These are phyloP conservation scores for Lichtheimia ornata DNA, from an alignment of 371 early-diverging fungal species.

Conservation along the genomic window DNA sequence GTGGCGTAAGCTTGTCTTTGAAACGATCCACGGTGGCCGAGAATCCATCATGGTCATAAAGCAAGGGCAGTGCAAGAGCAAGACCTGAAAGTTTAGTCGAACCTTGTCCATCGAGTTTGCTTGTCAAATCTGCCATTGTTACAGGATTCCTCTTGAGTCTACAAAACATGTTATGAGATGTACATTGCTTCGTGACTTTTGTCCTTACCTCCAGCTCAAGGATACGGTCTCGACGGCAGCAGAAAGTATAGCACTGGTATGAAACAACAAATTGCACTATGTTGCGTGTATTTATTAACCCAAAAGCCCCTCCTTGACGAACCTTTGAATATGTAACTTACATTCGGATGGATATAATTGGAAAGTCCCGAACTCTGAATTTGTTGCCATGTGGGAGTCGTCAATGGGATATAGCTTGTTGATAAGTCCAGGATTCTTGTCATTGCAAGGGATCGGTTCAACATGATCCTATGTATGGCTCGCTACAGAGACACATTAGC, in stretches of 20 bases:
- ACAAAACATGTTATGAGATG: neutral
- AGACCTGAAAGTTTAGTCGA: slow-evolving; percentile 48
- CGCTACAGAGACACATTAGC: slow-evolving; percentile 20
- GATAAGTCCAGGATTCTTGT: slow-evolving; percentile 50
- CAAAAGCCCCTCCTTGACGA: neutral
- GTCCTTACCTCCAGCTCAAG: slow-evolving; percentile 50
- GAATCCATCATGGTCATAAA: slow-evolving; percentile 30
- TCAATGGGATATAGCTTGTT: slow-evolving; percentile 61
- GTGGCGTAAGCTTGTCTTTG: slow-evolving; percentile 11
- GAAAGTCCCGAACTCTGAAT: slow-evolving; percentile 26
- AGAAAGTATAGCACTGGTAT: slow-evolving; percentile 68
- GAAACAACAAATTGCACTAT: slow-evolving; percentile 53
- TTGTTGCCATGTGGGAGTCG: slow-evolving; percentile 32
- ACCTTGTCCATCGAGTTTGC: slow-evolving; percentile 49
- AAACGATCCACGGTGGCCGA: slow-evolving; percentile 18
- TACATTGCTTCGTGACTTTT: neutral
- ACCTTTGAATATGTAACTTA: neutral
- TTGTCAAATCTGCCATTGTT: slow-evolving; percentile 43
- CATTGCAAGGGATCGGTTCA: slow-evolving; percentile 57
- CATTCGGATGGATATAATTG: slow-evolving; percentile 28
- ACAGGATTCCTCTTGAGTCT: slow-evolving; percentile 42
- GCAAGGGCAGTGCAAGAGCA: slow-evolving; percentile 50
- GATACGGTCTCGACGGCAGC: slow-evolving; percentile 67
- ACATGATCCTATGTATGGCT: slow-evolving; percentile 30
- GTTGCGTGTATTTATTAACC: neutral